phyloP scores from a whole-genome alignment of 2,329 filamentous ascomycete genomes.

The Aspergillus arachidicola region DNA sequence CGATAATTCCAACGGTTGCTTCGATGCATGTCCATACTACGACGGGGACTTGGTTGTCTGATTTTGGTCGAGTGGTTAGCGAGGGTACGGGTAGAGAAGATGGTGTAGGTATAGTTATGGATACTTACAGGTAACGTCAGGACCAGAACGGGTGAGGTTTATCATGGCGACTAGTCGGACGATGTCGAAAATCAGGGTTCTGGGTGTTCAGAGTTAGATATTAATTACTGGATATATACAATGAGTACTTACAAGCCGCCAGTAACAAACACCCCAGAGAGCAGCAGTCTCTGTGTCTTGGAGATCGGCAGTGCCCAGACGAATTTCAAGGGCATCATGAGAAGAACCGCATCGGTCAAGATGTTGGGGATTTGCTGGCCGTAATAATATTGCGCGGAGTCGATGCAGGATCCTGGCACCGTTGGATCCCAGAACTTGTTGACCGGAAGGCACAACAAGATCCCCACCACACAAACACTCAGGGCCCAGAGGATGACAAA shows the following conservation, averaged over 20 bases:
- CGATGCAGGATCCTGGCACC: slow-evolving; percentile 29
- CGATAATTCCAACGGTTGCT: slow-evolving; percentile 32
- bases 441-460: slow-evolving; percentile 29
- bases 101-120: not conserved
- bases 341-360: slow-evolving; percentile 29
- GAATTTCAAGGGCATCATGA: slow-evolving; percentile 30
- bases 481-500: slow-evolving; percentile 29
- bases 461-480: slow-evolving; percentile 22
- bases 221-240: not conserved
- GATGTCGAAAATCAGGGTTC: slow-evolving; percentile 31
- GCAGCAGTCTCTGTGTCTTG: slow-evolving; percentile 25
- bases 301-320: slow-evolving; percentile 31
- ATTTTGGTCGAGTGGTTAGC: not conserved
- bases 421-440: slow-evolving; percentile 30
- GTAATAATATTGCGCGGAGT: slow-evolving; percentile 30
- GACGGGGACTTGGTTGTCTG: slow-evolving; percentile 32
- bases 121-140: slow-evolving; percentile 34
- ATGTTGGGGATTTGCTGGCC: slow-evolving; percentile 35
- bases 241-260: slow-evolving; percentile 28
- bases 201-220: slow-evolving; percentile 6
- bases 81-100: not conserved
- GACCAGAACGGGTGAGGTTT: slow-evolving; percentile 22
- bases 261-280: slow-evolving; percentile 32
- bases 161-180: slow-evolving; percentile 32
- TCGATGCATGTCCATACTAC: slow-evolving; percentile 37